These are phyloP conservation scores for Hydnum rufescens DNA, from an alignment of 768 basidiomycete genomes.

Conservation along the genomic window DNA sequence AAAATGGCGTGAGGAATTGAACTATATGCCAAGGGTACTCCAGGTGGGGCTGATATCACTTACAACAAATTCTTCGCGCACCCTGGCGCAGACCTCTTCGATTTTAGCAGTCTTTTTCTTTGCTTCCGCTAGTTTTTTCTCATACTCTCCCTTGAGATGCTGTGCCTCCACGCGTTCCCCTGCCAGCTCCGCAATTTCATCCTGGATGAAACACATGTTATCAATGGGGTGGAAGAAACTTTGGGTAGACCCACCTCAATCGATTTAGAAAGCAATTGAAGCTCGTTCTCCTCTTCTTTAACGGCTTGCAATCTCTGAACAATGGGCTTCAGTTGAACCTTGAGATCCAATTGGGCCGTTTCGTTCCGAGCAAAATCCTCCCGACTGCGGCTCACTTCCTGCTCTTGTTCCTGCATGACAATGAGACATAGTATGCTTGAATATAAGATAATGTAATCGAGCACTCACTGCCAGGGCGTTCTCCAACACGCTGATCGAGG, in stretches of 20 bases:
- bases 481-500: too few relatives aligned
- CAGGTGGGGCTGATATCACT: constrained; percentile 20
- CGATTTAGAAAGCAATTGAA: too few relatives aligned
- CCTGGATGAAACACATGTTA: background rate
- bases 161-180: background rate
- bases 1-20: background rate
- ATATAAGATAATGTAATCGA: too few relatives aligned
- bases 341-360: background rate
- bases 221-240: too few relatives aligned
- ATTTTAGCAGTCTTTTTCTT: constrained; percentile 25
- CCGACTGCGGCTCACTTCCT: too few relatives aligned
- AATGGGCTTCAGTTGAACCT: background rate
- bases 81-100: constrained; percentile 27
- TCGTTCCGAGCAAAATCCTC: too few relatives aligned
- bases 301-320: background rate
- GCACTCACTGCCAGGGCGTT: too few relatives aligned
- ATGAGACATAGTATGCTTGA: too few relatives aligned
- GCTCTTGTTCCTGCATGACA: too few relatives aligned
- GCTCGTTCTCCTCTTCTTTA: background rate
- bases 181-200: background rate
- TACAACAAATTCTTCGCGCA: constrained; percentile 47
- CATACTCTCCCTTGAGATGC: constrained; percentile 20
- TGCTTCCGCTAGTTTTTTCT: constrained; percentile 33
- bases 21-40: too few relatives aligned
- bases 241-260: too few relatives aligned